Evolutionary conservation across 2,329 filamentous ascomycete species (phyloP).

Genomic region (Plectosphaerella sp.): DNA sequence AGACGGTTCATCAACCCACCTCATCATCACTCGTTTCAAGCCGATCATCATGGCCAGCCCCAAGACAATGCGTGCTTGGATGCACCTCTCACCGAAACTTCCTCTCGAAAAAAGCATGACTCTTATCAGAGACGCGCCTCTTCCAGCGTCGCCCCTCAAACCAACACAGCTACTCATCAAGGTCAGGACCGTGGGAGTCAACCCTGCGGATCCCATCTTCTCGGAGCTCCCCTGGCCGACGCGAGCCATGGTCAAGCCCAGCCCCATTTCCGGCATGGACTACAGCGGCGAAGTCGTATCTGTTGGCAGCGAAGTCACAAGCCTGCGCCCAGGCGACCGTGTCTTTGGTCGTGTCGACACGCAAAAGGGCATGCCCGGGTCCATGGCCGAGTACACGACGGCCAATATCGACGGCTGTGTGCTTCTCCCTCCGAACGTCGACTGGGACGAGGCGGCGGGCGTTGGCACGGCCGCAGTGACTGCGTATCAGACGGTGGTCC

Average conservation of each 20-base stretch:
- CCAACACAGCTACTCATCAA: constrained; percentile 33
- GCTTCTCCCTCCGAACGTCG: constrained; percentile 31
- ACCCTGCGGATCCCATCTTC: constrained; percentile 47
- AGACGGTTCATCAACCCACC: too few relatives aligned
- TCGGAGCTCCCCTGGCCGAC: constrained; percentile 31
- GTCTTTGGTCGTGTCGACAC: constrained; percentile 35
- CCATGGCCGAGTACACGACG: constrained; percentile 37
- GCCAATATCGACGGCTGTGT: constrained; percentile 26
- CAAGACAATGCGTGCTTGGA: background rate
- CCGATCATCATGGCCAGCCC: too few relatives aligned
- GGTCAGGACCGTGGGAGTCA: constrained; percentile 36
- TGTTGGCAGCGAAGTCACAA: constrained; percentile 9
- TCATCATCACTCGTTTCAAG: too few relatives aligned
- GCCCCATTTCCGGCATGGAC: constrained; percentile 46
- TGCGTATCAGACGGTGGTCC: constrained; percentile 43
- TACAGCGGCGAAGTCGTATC: constrained; percentile 44
- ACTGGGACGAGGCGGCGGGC: constrained; percentile 35
- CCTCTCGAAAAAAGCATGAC: constrained; percentile 18
- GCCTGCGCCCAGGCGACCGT: constrained; percentile 31
- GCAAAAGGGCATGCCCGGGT: constrained; percentile 28
- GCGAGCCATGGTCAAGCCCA: constrained; percentile 26
- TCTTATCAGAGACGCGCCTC: constrained; percentile 15
- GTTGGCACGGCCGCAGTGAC: constrained; percentile 40
- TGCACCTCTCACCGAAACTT: background rate
- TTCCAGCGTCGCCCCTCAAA: constrained; percentile 16